Base-by-base conservation (phyloP, 2,329 filamentous ascomycete genomes). In the Rhexocercosporidium sp. region DNA sequence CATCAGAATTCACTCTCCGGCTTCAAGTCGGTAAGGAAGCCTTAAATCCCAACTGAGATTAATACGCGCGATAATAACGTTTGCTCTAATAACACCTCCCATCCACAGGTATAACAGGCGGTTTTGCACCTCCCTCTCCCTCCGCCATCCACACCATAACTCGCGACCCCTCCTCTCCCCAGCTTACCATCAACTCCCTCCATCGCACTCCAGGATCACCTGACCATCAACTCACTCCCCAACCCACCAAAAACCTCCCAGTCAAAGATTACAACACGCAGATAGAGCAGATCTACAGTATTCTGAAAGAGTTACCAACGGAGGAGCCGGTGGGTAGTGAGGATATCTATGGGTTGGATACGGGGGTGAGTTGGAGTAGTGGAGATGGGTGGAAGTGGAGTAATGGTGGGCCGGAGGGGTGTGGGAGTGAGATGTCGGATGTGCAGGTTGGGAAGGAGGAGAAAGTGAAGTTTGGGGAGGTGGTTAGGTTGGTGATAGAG, bases 11-110 rank as follows among this genome's bases (percentile, higher is more conserved):
- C 25, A 31, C 25, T 9, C 29, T 53, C 27, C 49, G 49, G 16
- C 49, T 53, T 31, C 49, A 53, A 53, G 49, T 53, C n/a, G 49
- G 49, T 53, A 53, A 53, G n/a, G n/a, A n/a, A n/a, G n/a, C n/a
- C n/a, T n/a, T n/a, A n/a, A n/a, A n/a, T n/a, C n/a, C n/a, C n/a
- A n/a, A n/a, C n/a, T n/a, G n/a, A n/a, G n/a, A n/a, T n/a, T n/a
- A n/a, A n/a, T n/a, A n/a, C n/a, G n/a, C n/a, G n/a, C n/a, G n/a
- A n/a, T n/a, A n/a, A n/a, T n/a, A n/a, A n/a, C n/a, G n/a, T n/a
- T n/a, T n/a, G n/a, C n/a, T 3, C 2, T 9, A 31, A 8, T 53
- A 29, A 53, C 6, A 31, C 14, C 7, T n/a, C 3, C 25, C 8
- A 7, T 31, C 49, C 25, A 14, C 22, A 53, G 49, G 49, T 1